Percentiles rank a stretch among this genome's conserved stretches.
Conservation (phyloP, 257 asterid genomes). For the Misopates orontium region DNA sequence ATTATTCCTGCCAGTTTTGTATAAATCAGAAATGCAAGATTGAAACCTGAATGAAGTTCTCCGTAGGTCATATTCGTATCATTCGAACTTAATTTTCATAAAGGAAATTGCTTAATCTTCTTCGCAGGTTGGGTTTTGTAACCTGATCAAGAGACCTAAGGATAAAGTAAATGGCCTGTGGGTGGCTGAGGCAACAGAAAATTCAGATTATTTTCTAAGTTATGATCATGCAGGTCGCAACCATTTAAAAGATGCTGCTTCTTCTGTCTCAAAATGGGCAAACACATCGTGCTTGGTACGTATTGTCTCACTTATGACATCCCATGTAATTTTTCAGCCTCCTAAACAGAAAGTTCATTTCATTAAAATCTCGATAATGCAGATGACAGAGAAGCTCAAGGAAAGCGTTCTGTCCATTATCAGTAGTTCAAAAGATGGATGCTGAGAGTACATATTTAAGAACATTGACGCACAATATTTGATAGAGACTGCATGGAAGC, state of each 20-base stretch:
- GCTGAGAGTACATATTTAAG: conserved; percentile 39
- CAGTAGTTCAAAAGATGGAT: conserved; percentile 34
- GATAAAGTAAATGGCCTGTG: conserved; percentile 72
- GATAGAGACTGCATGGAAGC: conserved; percentile 11
- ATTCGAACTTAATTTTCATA: not conserved
- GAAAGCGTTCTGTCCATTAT: conserved; percentile 56
- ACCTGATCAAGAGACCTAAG: conserved; percentile 76
- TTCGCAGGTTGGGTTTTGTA: conserved; percentile 80
- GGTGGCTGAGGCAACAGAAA: conserved; percentile 96
- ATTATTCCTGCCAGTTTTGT: conserved; percentile 5
- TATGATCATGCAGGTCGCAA: conserved; percentile 45
- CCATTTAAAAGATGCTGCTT: conserved; percentile 63
- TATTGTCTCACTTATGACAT: conserved; percentile 6
- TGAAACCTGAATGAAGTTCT: not conserved
- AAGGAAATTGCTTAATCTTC: conserved; percentile 10
- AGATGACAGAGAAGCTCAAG: conserved; percentile 61
- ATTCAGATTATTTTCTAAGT: conserved; percentile 64
- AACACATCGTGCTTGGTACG: conserved; percentile 58
- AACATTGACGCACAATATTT: conserved; percentile 7
- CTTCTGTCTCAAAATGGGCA: conserved; percentile 73
- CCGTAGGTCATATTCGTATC: not conserved
- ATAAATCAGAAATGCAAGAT: not conserved
- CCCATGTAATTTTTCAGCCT: conserved; percentile 3
- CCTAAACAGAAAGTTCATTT: conserved; percentile 2
- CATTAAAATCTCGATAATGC: conserved; percentile 32